Conservation (phyloP, 2,329 filamentous ascomycete species). For the Cordyceps cicadae region DNA sequence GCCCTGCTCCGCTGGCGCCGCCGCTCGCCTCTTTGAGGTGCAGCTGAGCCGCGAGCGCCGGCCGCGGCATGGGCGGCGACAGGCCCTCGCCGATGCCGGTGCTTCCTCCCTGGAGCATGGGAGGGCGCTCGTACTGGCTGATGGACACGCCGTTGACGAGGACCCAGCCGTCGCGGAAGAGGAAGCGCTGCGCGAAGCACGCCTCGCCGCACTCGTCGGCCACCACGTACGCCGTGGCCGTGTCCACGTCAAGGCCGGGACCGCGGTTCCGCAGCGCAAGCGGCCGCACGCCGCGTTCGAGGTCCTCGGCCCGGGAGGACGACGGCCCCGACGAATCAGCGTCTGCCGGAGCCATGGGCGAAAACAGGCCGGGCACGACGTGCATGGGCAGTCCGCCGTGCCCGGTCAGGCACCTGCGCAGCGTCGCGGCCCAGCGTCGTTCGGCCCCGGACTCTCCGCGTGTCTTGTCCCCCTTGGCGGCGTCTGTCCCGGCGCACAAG, state of each 20-base stretch:
- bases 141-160: constrained; percentile 40
- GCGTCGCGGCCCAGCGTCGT: constrained; percentile 30
- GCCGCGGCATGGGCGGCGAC: neutral
- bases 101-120: constrained; percentile 15
- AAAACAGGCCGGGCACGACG: constrained; percentile 35
- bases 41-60: neutral
- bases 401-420: constrained; percentile 32
- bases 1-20: constrained; percentile 25
- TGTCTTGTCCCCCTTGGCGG: constrained; percentile 14
- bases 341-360: constrained; percentile 28
- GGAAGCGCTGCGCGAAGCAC: constrained; percentile 39
- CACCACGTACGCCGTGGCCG: constrained; percentile 34
- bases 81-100: neutral
- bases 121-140: constrained; percentile 32
- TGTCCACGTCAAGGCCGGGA: constrained; percentile 26
- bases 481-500: constrained; percentile 26
- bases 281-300: constrained; percentile 33
- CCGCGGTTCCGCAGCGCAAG: constrained; percentile 30
- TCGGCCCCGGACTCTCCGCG: constrained; percentile 12
- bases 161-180: constrained; percentile 38
- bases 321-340: constrained; percentile 14
- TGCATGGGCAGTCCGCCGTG: constrained; percentile 30
- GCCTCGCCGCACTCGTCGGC: constrained; percentile 35
- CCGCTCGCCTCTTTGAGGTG: neutral
- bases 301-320: constrained; percentile 21